phyloP scores from a whole-genome alignment of 768 basidiomycete species.

The Hygrophorus pudorinus region DNA sequence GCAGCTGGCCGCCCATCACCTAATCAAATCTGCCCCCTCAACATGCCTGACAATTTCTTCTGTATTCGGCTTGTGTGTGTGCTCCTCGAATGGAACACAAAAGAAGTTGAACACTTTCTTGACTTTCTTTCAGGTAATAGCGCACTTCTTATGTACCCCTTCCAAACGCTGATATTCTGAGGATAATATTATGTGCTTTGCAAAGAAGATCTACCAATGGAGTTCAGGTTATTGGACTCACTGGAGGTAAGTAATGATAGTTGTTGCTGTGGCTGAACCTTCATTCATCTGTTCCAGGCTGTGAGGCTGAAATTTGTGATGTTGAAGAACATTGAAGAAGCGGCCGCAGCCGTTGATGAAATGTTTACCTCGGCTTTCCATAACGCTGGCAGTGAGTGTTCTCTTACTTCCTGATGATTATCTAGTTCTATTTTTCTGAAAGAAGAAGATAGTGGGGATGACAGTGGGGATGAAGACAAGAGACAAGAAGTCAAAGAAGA shows the following conservation, averaged over 20 bases:
- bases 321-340: conserved; percentile 74
- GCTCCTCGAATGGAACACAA: conserved; percentile 83
- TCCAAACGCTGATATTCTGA: background rate
- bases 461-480: conserved; percentile 55
- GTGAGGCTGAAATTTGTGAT: conserved; percentile 73
- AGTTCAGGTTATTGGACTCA: conserved; percentile 94
- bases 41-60: conserved; percentile 96
- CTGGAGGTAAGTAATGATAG: conserved; percentile 56
- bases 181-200: conserved; percentile 75
- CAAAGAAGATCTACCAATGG: conserved; percentile 90
- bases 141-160: conserved; percentile 6
- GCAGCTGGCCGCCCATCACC: conserved; percentile 87
- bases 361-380: conserved; percentile 68
- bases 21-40: conserved; percentile 60
- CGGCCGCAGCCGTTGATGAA: conserved; percentile 82
- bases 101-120: conserved; percentile 89
- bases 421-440: conserved; percentile 10
- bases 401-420: background rate
- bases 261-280: conserved; percentile 3
- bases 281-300: conserved; percentile 36
- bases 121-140: conserved; percentile 81
- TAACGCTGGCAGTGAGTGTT: conserved; percentile 39
- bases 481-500: conserved; percentile 38
- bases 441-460: conserved; percentile 50
- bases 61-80: conserved; percentile 86